Conservation (phyloP, 108 stramenopile genomes). For the Pseudonitzschia pungens region DNA sequence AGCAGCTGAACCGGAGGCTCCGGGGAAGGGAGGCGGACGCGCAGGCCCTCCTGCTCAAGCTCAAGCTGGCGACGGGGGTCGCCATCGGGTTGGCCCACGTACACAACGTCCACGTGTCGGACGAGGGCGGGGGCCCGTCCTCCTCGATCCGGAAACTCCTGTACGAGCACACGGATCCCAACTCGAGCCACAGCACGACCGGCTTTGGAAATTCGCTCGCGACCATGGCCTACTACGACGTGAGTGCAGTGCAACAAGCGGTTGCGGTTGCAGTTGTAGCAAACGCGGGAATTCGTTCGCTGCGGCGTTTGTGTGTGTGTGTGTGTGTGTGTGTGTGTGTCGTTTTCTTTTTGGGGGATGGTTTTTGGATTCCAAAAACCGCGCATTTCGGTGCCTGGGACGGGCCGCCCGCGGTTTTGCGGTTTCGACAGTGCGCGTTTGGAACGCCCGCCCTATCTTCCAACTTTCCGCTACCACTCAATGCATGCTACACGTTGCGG, state of each 20-base stretch:
- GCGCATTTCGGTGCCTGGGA: too few species aligned
- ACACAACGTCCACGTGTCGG: constrained; percentile 55
- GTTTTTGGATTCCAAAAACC: too few species aligned
- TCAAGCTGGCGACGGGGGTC: constrained; percentile 69
- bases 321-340: too few species aligned
- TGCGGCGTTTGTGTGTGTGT: too few species aligned
- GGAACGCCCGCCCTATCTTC: too few species aligned
- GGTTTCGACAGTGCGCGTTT: too few species aligned
- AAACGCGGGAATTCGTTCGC: too few species aligned
- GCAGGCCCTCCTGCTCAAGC: constrained; percentile 52
- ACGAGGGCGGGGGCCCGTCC: constrained; percentile 14
- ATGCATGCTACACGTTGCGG: too few species aligned
- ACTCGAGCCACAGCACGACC: constrained; percentile 3
- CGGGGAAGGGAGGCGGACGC: constrained; percentile 54
- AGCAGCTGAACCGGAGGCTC: constrained; percentile 57
- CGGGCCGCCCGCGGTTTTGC: too few species aligned
- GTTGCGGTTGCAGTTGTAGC: too few species aligned
- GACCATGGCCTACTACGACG: constrained; percentile 83
- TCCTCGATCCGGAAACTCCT: background rate
- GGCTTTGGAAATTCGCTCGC: constrained; percentile 17
- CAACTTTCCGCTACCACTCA: too few species aligned
- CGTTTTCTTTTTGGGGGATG: too few species aligned
- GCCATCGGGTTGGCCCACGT: constrained; percentile 74
- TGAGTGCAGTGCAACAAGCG: constrained; percentile 19
- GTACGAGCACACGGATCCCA: constrained; percentile 18